A percentile compares a stretch with the other conserved stretches of the same genome.
phyloP scores from a whole-genome alignment of 2,329 filamentous ascomycete species.

The Sclerotinia trifoliorum region DNA sequence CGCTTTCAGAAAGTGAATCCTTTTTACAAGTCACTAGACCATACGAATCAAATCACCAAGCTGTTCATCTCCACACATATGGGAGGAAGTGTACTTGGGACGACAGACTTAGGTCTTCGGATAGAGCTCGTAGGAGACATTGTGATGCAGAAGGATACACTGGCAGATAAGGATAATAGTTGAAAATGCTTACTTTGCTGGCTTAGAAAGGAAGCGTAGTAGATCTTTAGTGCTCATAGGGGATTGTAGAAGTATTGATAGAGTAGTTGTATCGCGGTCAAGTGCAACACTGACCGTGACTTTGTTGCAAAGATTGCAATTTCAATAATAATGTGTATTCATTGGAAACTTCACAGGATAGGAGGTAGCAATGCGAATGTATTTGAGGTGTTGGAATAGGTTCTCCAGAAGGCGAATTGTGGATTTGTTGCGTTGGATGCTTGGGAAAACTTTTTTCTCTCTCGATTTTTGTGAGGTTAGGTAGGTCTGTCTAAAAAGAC shows the following conservation, averaged over 20 bases:
- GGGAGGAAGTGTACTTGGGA: not conserved
- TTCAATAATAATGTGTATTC: constrained; percentile 16
- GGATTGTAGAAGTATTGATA: constrained; percentile 40
- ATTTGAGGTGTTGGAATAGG: constrained; percentile 8
- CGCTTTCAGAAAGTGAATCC: constrained; percentile 3
- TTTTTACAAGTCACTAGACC: constrained; percentile 1
- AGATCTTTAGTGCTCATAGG: constrained; percentile 92
- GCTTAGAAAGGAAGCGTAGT: constrained; percentile 90
- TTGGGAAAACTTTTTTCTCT: constrained; percentile 21
- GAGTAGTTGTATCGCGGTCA: constrained; percentile 1
- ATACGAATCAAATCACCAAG: not conserved
- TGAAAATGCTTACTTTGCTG: constrained; percentile 71
- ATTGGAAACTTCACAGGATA: constrained; percentile 12
- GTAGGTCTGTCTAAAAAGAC: not conserved
- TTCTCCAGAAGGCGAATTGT: constrained; percentile 15
- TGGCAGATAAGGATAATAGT: not conserved
- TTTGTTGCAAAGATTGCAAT: constrained; percentile 23
- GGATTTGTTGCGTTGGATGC: constrained; percentile 14
- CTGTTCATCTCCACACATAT: not conserved
- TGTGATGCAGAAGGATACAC: not conserved
- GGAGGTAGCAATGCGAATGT: constrained; percentile 4
- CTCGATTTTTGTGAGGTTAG: not conserved
- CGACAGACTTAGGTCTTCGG: not conserved
- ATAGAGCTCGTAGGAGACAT: not conserved
- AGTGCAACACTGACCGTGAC: constrained; percentile 16